Base-by-base conservation (phyloP, 2,329 filamentous ascomycete species). In the Dactylellina leptospora region DNA sequence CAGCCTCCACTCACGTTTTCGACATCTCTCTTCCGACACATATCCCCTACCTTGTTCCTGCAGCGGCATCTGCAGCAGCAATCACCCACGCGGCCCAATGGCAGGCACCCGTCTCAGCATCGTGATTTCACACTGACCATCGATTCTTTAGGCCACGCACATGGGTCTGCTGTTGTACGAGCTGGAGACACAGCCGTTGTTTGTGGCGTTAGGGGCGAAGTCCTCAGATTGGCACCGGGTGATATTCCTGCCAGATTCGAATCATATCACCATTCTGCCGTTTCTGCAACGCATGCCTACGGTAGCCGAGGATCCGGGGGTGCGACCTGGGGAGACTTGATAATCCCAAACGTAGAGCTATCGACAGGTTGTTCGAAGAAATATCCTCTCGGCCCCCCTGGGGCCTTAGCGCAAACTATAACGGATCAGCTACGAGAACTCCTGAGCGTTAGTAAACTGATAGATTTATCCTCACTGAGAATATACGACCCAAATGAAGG, bases 331-430 rank as follows among this genome's bases (percentile, higher is more conserved):
- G 60, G 82, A 81, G 70, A 85, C 87, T 82, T 99, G 11, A 82
- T 99, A 1, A 93, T 99, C 1, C 93, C 95, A 1, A 99, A 99
- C 78, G 86, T 99, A 61, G 95, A 97, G 78, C 83, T 99, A 28
- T 90, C 89, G 30, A 99, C 95, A 0, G 95, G 95, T 33, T 96
- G 90, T 78, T 90, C 92, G 4, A 93, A 93, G 1, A 85, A 89
- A 20, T 92, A 93, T 76, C 84, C 96, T 16, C 92, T 95, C 0
- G 92, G 93, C 47, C 89, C 89, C 8, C 89, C 95, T 5, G 72
- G 73, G 20, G 74, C 75, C 38, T 75, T 75, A 22, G 20, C 95
- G 92, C 0, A 88, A 4, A 85, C 88, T 0, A 84, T 92, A 30
- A 93, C 92, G 2, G 95, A 99, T 81, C 90, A 90, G 2, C 83